phyloP scores from a whole-genome alignment of 179 eudicot species.

The Silene coronaria region DNA sequence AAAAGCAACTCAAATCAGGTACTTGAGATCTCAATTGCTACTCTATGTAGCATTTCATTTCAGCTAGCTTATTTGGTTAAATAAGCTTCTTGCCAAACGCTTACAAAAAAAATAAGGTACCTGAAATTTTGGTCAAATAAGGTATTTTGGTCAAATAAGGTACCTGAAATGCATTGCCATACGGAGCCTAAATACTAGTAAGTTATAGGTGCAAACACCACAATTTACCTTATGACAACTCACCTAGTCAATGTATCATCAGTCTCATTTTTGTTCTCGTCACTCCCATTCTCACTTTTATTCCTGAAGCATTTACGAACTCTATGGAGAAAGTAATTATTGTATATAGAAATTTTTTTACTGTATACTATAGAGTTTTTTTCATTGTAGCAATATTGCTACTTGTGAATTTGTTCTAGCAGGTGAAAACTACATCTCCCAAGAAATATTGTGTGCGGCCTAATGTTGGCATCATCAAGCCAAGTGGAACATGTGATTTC shows the following conservation, averaged over 20 bases:
- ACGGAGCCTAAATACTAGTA: too few relatives aligned
- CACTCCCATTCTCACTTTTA: neutral
- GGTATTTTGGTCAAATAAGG: too few relatives aligned
- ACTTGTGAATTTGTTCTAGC: conserved; percentile 24
- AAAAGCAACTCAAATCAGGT: too few relatives aligned
- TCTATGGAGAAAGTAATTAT: too few relatives aligned
- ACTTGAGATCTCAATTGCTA: too few relatives aligned
- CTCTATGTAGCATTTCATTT: too few relatives aligned
- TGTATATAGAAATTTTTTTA: too few relatives aligned
- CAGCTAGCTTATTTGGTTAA: too few relatives aligned
- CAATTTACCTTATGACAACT: neutral
- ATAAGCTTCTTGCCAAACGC: too few relatives aligned
- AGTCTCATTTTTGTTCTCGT: neutral
- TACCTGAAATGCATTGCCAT: too few relatives aligned
- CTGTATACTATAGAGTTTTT: neutral
- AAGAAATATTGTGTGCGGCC: conserved; percentile 64
- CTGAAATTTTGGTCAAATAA: too few relatives aligned
- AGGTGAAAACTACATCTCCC: conserved; percentile 93
- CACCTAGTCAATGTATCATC: neutral
- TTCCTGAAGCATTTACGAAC: neutral
- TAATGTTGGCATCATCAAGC: conserved; percentile 32
- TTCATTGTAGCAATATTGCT: neutral
- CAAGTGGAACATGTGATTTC: neutral
- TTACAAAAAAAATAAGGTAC: too few relatives aligned
- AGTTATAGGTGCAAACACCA: neutral